Evolutionary conservation across 2,329 filamentous ascomycete species (phyloP), one percentile per base, ranked within the genome.

Genomic region (Orbilia oligospora): DNA sequence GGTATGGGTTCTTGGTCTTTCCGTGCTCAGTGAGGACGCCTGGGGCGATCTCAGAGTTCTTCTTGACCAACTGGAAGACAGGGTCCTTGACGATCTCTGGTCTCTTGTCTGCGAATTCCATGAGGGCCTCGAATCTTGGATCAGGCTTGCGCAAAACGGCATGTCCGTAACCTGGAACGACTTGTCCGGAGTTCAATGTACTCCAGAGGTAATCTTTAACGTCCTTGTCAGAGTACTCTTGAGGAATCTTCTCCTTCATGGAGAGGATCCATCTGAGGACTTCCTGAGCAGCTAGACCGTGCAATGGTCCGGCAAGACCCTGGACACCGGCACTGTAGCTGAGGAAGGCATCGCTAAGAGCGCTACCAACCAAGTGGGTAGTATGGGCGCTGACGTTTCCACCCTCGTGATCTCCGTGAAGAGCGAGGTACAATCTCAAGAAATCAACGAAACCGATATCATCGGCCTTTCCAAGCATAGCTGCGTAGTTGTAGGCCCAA

Each of bases 401-500:
- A 80, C 96, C 96, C 86, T 99, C 96, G 86, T 99, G 96, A 85
- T 99, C 96, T 80, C 96, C 96, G 86, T 99, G 96, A 4, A 99
- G 91, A 63, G 96, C 95, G 24, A 99, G 90, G 86, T 99, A 99
- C 36, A 99, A 87, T 82, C 96, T 90, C 80, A 99, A 89, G 20
- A 99, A 88, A 83, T 99, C 96, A 84, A 98, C 95, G 89, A 99
- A 97, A 84, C 93, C 92, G 86, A 94, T 93, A 82, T 98, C 91
- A 85, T 97, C 88, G 64, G 91, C 90, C 87, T 97, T 97, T 83
- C 95, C 95, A 68, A 98, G 89, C 90, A 98, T 94, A 81, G 94
- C 93, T 55, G 96, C 96, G 83, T 97, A 99, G 88, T 99, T 99
- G 88, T 97, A 97, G 0, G 94, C 92, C 96, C 96, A 99, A 86